A percentile compares a stretch with the other conserved stretches of the same genome.
Conservation (phyloP, 2,329 filamentous ascomycete genomes). For the Colletotrichum gloeosporioides region DNA sequence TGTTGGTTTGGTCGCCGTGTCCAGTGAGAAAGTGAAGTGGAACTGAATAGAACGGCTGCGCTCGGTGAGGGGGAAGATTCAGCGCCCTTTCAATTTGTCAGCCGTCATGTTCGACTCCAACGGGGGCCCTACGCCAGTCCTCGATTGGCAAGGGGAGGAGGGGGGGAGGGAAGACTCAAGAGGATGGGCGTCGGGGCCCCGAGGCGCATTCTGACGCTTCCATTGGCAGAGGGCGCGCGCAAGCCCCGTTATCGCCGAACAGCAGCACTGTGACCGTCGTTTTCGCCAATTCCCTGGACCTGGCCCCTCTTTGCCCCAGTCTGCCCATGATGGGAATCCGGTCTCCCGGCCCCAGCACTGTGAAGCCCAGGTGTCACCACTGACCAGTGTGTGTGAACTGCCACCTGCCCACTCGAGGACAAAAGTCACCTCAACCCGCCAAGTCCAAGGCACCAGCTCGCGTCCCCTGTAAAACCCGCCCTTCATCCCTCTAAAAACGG, state of each 20-base stretch:
- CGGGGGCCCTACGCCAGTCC: neutral
- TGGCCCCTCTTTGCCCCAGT: neutral
- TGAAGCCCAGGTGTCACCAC: neutral
- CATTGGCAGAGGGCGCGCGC: neutral
- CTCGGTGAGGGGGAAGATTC: constrained; percentile 23
- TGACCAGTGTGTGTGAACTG: neutral
- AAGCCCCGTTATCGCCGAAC: neutral
- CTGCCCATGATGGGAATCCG: neutral
- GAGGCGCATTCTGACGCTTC: neutral
- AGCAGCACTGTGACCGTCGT: neutral
- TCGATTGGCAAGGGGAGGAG: constrained; percentile 1
- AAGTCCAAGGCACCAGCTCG: constrained; percentile 2
- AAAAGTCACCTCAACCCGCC: neutral
- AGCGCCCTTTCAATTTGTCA: constrained; percentile 24
- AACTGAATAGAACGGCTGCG: constrained; percentile 11
- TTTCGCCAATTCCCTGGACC: neutral
- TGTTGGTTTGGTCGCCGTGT: neutral
- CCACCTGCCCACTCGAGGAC: neutral
- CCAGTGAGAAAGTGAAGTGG: constrained; percentile 8
- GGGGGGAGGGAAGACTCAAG: neutral
- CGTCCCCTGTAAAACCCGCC: neutral
- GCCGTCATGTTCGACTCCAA: constrained; percentile 1
- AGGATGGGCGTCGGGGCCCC: neutral
- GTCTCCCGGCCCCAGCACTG: neutral
- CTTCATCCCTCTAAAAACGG: neutral